Conservation (phyloP, 1,139 yeast species). For the Pichia sp. region DNA sequence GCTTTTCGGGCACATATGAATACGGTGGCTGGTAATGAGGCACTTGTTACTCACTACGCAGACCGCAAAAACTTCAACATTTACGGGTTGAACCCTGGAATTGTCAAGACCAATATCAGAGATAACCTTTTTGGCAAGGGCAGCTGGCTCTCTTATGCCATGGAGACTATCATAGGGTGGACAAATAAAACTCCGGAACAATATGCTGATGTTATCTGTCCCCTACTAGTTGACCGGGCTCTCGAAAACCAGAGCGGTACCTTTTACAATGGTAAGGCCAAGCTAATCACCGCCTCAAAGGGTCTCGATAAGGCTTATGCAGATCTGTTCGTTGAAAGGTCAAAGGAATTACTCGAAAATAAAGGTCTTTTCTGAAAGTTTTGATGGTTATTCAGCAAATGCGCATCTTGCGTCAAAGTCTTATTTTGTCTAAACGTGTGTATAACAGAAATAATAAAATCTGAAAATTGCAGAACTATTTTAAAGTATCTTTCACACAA, state of each 20-base stretch:
- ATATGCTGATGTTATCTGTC: conserved; percentile 32
- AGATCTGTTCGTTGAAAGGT: conserved; percentile 18
- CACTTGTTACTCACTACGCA: conserved; percentile 24
- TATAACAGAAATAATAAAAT: not conserved
- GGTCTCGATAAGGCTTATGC: conserved; percentile 32
- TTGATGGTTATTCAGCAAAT: too few relatives aligned
- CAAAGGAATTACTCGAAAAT: conserved; percentile 15
- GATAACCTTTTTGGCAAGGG: conserved; percentile 31
- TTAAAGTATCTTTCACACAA: conserved; percentile 1
- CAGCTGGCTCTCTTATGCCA: conserved; percentile 22
- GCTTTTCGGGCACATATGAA: conserved; percentile 33
- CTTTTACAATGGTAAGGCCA: conserved; percentile 32
- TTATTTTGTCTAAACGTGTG: not conserved
- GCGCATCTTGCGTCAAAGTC: too few relatives aligned
- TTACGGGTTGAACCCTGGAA: conserved; percentile 38
- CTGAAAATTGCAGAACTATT: not conserved
- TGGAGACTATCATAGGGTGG: conserved; percentile 33
- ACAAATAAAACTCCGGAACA: conserved; percentile 33
- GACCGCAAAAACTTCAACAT: conserved; percentile 21
- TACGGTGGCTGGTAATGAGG: conserved; percentile 40
- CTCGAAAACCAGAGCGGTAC: conserved; percentile 32
- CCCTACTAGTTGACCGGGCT: conserved; percentile 32
- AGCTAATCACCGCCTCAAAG: conserved; percentile 28
- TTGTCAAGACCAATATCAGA: conserved; percentile 35
- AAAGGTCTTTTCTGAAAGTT: not conserved